These are phyloP conservation scores for Ajuga chamaepitys DNA, from an alignment of 257 asterid genomes.

Conservation along the genomic window DNA sequence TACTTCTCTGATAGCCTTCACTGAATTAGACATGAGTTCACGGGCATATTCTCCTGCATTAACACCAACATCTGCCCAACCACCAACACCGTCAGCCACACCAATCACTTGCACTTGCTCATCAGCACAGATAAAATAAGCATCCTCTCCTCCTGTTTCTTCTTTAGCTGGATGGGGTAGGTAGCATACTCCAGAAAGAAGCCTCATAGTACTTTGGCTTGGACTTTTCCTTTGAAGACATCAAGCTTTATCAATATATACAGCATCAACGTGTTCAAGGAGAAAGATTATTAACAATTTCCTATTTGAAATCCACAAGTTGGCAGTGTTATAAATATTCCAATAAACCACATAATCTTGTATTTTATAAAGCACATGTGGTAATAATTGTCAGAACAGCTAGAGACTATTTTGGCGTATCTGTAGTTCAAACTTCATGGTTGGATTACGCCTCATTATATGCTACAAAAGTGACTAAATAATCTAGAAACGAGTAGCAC, in stretches of 20 bases:
- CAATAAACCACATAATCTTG: not conserved
- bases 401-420: not conserved
- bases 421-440: not conserved
- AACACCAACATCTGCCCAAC: conserved; percentile 91
- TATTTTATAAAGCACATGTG: not conserved
- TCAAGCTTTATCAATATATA: conserved; percentile 7
- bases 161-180: conserved; percentile 84
- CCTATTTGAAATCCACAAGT: too few relatives aligned
- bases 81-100: conserved; percentile 95
- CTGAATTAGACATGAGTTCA: conserved; percentile 71
- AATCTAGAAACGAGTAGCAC: not conserved
- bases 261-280: not conserved
- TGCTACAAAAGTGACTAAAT: not conserved
- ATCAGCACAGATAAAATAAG: conserved; percentile 68
- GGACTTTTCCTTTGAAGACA: conserved; percentile 19
- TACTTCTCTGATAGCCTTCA: conserved; percentile 42
- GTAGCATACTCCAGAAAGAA: conserved; percentile 68
- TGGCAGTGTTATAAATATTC: not conserved
- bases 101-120: conserved; percentile 77
- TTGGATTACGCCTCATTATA: not conserved
- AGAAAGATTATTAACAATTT: not conserved
- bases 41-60: conserved; percentile 83
- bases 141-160: conserved; percentile 92
- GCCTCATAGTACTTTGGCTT: conserved; percentile 31
- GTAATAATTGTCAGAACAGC: not conserved